Percentiles rank a stretch among this genome's conserved stretches.
Conservation (phyloP, 164 flowering plant species). For the Kalanchoe fedtschenkoi region DNA sequence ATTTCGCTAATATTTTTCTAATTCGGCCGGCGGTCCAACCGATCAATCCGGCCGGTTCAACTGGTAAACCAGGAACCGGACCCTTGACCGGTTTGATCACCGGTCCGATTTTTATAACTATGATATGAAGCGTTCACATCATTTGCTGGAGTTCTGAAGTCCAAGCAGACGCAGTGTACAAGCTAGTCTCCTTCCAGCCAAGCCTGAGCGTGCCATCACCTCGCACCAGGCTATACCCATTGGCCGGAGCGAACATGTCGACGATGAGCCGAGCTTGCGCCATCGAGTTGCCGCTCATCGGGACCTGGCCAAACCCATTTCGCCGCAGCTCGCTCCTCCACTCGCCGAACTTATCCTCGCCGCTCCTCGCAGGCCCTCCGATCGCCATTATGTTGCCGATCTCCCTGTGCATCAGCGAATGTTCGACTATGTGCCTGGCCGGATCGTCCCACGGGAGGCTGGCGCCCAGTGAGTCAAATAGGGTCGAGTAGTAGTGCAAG, state of each 20-base stretch:
- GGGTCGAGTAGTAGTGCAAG: slow-evolving; percentile 56
- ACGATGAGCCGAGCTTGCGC: slow-evolving; percentile 65
- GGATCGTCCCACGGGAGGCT: slow-evolving; percentile 28
- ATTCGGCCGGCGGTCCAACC: too few relatives aligned
- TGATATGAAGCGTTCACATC: too few relatives aligned
- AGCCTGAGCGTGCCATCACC: slow-evolving; percentile 56
- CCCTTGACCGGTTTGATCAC: too few relatives aligned
- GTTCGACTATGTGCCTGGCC: slow-evolving; percentile 35
- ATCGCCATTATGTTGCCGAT: slow-evolving; percentile 55
- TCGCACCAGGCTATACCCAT: slow-evolving; percentile 54
- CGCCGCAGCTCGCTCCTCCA: slow-evolving; percentile 43
- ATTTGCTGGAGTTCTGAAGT: slow-evolving; percentile 26
- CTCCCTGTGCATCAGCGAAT: slow-evolving; percentile 35
- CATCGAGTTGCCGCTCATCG: slow-evolving; percentile 52
- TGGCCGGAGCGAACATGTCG: slow-evolving; percentile 51
- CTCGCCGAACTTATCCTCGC: slow-evolving; percentile 47
- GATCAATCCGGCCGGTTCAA: too few relatives aligned
- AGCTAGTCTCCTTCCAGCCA: slow-evolving; percentile 71
- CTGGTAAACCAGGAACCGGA: too few relatives aligned
- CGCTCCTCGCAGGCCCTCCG: slow-evolving; percentile 66
- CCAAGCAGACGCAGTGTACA: slow-evolving; percentile 74
- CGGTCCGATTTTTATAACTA: too few relatives aligned
- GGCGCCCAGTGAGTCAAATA: slow-evolving; percentile 57
- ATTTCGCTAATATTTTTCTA: too few relatives aligned
- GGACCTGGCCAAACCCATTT: slow-evolving; percentile 34